Conservation (phyloP, 768 basidiomycete genomes). For the Leccinellum rugosiceps region DNA sequence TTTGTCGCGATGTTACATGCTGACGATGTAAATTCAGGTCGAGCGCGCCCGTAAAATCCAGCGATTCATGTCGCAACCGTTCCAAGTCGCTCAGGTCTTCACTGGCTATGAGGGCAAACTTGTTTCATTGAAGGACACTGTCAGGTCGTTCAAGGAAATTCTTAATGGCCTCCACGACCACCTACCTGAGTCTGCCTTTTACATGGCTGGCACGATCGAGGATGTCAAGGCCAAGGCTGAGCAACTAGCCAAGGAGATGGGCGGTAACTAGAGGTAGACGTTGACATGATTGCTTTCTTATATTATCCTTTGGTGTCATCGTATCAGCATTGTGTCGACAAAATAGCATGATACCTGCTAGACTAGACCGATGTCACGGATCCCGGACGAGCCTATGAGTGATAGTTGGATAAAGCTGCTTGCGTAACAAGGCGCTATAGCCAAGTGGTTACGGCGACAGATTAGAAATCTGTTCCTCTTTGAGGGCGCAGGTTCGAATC, state of each 20-base stretch:
- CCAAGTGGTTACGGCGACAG: conserved; percentile 80
- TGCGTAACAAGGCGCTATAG: conserved; percentile 55
- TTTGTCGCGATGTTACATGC: background rate
- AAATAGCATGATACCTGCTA: conserved; percentile 8
- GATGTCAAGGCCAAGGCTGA: conserved; percentile 98
- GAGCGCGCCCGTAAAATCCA: conserved; percentile 98
- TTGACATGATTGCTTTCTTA: conserved; percentile 10
- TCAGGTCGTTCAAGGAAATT: conserved; percentile 98
- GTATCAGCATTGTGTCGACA: conserved; percentile 11
- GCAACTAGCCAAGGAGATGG: conserved; percentile 94
- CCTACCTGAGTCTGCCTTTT: conserved; percentile 96
- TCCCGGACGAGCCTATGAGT: background rate
- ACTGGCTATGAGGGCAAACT: conserved; percentile 99
- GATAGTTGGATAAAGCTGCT: background rate
- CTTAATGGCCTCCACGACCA: conserved; percentile 84
- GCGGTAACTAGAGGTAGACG: conserved; percentile 35
- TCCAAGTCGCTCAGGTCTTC: conserved; percentile 99
- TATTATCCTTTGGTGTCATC: background rate
- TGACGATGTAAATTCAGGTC: conserved; percentile 49
- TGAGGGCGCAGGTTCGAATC: conserved; percentile 69
- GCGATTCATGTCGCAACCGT: conserved; percentile 99
- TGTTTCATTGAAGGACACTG: conserved; percentile 92
- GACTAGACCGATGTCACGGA: background rate
- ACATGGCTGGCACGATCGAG: conserved; percentile 97
- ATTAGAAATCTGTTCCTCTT: conserved; percentile 74